phyloP scores from a whole-genome alignment of 2,329 filamentous ascomycete species.

The Sclerotinia borealis region DNA sequence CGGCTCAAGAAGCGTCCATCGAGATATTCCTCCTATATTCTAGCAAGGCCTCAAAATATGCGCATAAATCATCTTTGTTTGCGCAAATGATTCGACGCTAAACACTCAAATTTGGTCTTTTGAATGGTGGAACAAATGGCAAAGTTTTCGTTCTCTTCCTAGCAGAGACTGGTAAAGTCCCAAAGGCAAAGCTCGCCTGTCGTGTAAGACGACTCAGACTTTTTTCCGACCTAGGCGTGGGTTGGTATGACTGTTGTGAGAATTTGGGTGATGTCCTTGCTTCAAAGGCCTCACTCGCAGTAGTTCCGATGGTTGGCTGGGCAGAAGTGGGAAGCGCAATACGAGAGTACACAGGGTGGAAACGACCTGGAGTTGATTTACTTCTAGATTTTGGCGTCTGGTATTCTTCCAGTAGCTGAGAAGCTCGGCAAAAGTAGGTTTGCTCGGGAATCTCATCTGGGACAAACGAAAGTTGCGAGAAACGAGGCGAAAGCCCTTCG shows the following conservation, averaged over 20 bases:
- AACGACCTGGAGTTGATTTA: slow-evolving; percentile 9
- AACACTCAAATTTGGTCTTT: neutral
- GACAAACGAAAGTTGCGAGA: slow-evolving; percentile 7
- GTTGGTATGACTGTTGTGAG: neutral
- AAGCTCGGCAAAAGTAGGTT: slow-evolving; percentile 15
- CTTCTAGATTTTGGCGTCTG: neutral
- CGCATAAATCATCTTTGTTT: neutral
- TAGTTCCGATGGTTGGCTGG: neutral
- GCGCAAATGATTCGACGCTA: neutral
- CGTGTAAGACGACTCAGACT: slow-evolving; percentile 8
- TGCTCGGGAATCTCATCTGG: neutral
- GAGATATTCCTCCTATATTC: neutral
- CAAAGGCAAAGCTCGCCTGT: slow-evolving; percentile 2
- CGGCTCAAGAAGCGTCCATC: neutral
- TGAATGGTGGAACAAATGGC: slow-evolving; percentile 10
- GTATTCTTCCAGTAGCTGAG: neutral
- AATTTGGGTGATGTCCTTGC: neutral
- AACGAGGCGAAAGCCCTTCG: neutral
- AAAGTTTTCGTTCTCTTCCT: slow-evolving; percentile 9
- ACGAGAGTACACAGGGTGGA: neutral
- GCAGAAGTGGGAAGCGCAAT: neutral
- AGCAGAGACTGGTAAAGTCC: slow-evolving; percentile 1
- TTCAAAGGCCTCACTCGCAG: neutral
- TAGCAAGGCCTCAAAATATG: neutral
- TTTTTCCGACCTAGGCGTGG: neutral